Evolutionary conservation across 2,329 filamentous ascomycete genomes (phyloP).

Genomic region (Domatiomyces catenatus): DNA sequence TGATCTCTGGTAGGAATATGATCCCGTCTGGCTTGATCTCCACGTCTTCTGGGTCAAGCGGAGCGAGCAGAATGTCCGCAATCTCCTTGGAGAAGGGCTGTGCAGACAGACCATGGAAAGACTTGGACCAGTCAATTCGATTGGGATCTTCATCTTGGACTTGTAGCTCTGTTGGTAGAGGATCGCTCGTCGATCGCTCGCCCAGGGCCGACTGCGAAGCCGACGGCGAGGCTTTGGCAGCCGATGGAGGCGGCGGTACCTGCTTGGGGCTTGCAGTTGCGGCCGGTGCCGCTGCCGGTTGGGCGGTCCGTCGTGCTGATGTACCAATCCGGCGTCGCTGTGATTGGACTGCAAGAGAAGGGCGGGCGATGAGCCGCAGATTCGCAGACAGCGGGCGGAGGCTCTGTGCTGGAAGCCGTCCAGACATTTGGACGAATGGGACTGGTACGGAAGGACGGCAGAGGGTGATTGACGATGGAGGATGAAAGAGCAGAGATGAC

Average conservation of each 20-base stretch:
- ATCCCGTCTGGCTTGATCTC: constrained; percentile 98
- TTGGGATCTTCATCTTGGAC: constrained; percentile 31
- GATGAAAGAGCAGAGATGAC: background rate
- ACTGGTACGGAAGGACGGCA: background rate
- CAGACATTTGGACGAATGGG: background rate
- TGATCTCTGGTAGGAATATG: constrained; percentile 92
- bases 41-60: constrained; percentile 57
- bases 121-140: constrained; percentile 66
- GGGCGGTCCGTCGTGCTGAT: constrained; percentile 5
- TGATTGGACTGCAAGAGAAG: background rate
- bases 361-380: background rate
- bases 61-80: constrained; percentile 50
- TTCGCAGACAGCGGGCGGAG: background rate
- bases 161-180: background rate
- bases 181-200: constrained; percentile 24
- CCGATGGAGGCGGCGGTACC: constrained; percentile 4
- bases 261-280: constrained; percentile 2
- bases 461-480: background rate
- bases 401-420: background rate
- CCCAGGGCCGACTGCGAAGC: constrained; percentile 20
- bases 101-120: constrained; percentile 63
- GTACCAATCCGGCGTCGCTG: constrained; percentile 15
- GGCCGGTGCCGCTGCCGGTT: constrained; percentile 2
- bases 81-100: constrained; percentile 57
- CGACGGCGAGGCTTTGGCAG: constrained; percentile 4